Percentiles rank a stretch among this genome's conserved stretches.
Evolutionary conservation across 202 grass and related monocot species (phyloP).

Genomic region (Schoenoplectus triqueter): DNA sequence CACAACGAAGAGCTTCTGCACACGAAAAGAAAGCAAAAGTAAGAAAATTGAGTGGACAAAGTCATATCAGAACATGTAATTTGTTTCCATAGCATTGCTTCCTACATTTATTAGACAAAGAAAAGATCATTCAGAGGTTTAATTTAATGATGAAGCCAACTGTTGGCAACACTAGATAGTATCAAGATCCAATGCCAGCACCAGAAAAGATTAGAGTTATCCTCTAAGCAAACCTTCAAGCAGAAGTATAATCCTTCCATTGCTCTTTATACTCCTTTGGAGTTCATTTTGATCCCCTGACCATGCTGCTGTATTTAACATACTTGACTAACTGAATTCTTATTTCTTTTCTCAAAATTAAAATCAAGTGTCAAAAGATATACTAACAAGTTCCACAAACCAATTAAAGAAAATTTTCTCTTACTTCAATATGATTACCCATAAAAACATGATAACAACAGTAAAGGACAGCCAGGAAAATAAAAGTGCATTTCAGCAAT

Average conservation of each 20-base stretch:
- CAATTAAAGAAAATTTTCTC: background rate
- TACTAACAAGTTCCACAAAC: background rate
- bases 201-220: background rate
- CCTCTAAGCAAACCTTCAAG: background rate
- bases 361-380: background rate
- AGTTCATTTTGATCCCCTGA: background rate
- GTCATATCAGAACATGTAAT: background rate
- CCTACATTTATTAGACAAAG: background rate
- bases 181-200: background rate
- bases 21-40: background rate
- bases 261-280: background rate
- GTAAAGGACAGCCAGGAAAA: background rate
- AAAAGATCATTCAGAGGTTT: background rate
- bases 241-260: background rate
- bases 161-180: background rate
- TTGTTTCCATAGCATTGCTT: conserved; percentile 2
- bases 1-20: background rate
- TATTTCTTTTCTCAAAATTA: background rate
- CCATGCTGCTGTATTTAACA: background rate
- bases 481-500: background rate
- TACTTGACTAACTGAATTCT: background rate
- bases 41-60: background rate
- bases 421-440: background rate
- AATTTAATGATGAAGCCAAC: background rate
- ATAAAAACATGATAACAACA: background rate